Conservation (phyloP, 768 basidiomycete genomes). For the Daedaleopsis sinensis region DNA sequence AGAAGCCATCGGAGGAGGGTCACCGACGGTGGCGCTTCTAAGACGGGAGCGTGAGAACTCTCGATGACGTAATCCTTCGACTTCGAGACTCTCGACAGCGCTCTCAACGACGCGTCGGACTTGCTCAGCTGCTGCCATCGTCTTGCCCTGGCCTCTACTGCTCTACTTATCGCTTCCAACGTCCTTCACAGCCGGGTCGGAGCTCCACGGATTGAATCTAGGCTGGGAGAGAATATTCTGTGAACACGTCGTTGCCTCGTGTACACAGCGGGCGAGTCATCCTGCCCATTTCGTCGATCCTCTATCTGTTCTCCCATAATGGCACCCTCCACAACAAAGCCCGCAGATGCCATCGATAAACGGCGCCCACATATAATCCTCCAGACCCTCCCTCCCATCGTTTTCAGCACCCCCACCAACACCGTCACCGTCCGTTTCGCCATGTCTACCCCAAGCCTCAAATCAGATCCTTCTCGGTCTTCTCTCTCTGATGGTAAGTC, state of each 20-base stretch:
- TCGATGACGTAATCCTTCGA: too few relatives aligned
- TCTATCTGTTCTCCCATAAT: not conserved
- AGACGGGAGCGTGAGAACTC: too few relatives aligned
- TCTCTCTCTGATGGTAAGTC: not conserved
- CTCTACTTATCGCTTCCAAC: too few relatives aligned
- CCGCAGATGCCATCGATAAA: conserved; percentile 1
- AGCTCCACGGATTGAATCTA: too few relatives aligned
- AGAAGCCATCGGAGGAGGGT: too few relatives aligned
- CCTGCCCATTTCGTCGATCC: not conserved
- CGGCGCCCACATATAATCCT: conserved; percentile 3
- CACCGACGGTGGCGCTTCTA: too few relatives aligned
- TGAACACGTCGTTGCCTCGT: not conserved
- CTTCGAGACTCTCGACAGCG: too few relatives aligned
- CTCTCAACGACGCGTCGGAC: too few relatives aligned
- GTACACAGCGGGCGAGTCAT: not conserved
- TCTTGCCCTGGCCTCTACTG: too few relatives aligned
- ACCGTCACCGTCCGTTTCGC: not conserved
- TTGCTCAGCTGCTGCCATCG: too few relatives aligned
- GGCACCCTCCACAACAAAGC: not conserved
- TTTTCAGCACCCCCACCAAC: conserved; percentile 3
- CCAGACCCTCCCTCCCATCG: conserved; percentile 1
- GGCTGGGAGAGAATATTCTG: not conserved
- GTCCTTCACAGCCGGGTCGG: too few relatives aligned
- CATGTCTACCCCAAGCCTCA: not conserved
- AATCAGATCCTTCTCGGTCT: not conserved